Evolutionary conservation across 2,329 filamentous ascomycete genomes (phyloP), one percentile per base, ranked within the genome.

Genomic region (Nigrospora oryzae): DNA sequence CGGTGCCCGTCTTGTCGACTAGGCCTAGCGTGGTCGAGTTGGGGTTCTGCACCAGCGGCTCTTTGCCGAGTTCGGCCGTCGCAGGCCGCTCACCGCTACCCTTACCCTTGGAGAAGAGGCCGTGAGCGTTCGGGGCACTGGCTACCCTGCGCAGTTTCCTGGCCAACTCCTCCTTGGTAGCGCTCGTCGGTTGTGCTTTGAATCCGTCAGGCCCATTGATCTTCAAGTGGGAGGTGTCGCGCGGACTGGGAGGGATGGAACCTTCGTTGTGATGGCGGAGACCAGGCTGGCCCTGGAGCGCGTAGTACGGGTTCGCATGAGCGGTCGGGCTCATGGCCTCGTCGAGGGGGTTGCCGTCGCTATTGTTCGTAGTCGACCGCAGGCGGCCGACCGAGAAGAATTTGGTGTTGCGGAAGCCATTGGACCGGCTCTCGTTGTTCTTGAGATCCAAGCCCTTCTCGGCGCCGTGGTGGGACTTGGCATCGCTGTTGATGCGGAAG

Each of bases 271-370:
- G 89, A 69, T 98, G 93, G 61, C 91, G 84, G 56, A 97, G 73
- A 52, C 88, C 87, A 4, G 93, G 93, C 56, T 89, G 89, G 46
- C 93, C 93, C 68, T 98, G 93, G 63, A 97, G 93, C 53, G 83
- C 86, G 65, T 97, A 98, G 68, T 98, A 98, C 15, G 93, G 93
- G 63, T 98, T 98, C 52, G 89, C 91, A 60, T 91, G 83, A 42
- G 90, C 91, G 5, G 89, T 97, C 23, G 93, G 93, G 60, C 90
- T 95, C 58, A 95, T 75, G 49, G 80, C 74, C 64, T 96, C 90
- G 55, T 96, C 91, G 52, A 96, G 76, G 47, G 84, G 80, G 61
- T 96, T 89, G 55, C 90, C 90, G 67, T 96, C 91, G 67, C 89
- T 95, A 54, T 88, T 88, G 46, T 94, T 87, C 23, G 91, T 97